A percentile compares a stretch with the other conserved stretches of the same genome.
Evolutionary conservation across 352 stramenopile species (phyloP).

Genomic region (Phytophthora constricta): DNA sequence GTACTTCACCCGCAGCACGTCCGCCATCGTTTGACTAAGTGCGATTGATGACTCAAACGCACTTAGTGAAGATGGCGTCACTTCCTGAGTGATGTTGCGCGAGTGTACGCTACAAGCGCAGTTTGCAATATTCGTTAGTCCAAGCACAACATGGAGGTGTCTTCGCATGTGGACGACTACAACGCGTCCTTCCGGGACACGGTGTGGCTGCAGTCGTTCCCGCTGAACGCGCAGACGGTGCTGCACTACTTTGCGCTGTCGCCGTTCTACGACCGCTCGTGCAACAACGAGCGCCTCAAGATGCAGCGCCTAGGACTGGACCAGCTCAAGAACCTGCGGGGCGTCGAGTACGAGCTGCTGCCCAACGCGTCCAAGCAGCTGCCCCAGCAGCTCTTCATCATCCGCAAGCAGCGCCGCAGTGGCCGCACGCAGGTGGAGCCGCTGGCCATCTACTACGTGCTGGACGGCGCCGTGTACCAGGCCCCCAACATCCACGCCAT

Average conservation of each 20-base stretch:
- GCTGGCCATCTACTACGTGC: slow-evolving; percentile 89
- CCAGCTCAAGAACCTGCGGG: slow-evolving; percentile 88
- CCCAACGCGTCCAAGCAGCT: slow-evolving; percentile 86
- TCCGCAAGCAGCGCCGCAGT: slow-evolving; percentile 86
- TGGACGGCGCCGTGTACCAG: slow-evolving; percentile 90
- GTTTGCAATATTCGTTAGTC: too few species aligned
- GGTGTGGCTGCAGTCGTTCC: slow-evolving; percentile 88
- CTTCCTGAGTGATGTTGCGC: too few species aligned
- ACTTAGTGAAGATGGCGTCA: too few species aligned
- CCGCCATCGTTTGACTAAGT: too few species aligned
- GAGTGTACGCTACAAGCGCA: too few species aligned
- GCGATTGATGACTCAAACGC: too few species aligned
- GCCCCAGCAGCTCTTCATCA: slow-evolving; percentile 86
- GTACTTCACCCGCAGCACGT: slow-evolving; percentile 42
- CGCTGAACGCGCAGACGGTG: slow-evolving; percentile 83
- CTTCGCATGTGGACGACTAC: slow-evolving; percentile 84
- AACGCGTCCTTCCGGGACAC: slow-evolving; percentile 89
- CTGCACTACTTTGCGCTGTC: too few species aligned
- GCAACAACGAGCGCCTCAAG: slow-evolving; percentile 91
- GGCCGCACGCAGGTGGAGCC: slow-evolving; percentile 79
- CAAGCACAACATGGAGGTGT: slow-evolving; percentile 83
- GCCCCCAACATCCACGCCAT: slow-evolving; percentile 90
- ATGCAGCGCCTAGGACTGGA: slow-evolving; percentile 89
- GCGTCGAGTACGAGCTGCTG: slow-evolving; percentile 90
- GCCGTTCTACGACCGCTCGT: slow-evolving; percentile 89